Base-by-base conservation (phyloP, 345 rosid species). In the Pelargonium nanum region DNA sequence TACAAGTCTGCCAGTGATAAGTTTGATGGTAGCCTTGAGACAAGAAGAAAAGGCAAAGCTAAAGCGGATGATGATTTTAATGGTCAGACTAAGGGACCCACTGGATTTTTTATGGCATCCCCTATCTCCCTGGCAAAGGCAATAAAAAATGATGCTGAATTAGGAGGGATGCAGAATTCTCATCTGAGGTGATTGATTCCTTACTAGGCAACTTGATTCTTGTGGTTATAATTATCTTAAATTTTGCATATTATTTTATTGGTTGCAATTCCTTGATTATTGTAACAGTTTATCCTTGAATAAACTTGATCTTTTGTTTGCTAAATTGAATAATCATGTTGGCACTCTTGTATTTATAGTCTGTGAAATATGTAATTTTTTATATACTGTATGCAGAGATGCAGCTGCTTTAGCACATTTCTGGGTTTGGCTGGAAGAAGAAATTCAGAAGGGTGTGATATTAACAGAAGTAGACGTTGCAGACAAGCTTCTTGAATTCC, bases 391-490 rank as follows among this genome's bases (percentile, higher is more conserved):
- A 44, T 73, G 73, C 84, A 92, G 96, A 73, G 98, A 92, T 81
- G 98, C 98, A 61, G 91, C 93, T 70, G 97, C 98, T 60, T 67
- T 92, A 51, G 86, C 91, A 66, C 85, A 83, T 59, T 89, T 92
- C 74, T 89, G 98, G 98, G 79, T 65, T 58, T 92, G 98, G 98
- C 70, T 92, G 68, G 98, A 92, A 72, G 83, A 81, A 57, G 93
- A 89, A 79, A 78, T 92, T 67, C 72, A 55, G 22, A 81, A 76
- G 54, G 81, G 70, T 71, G 78, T 64, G 22, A 82, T 76, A 68
- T 73, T 87, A 57, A 89, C 98, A 16, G 98, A 92, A 73, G 96
- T 92, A 22, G 94, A 89, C 62, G 94, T 84, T 68, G 88, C 93
- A 2, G 78, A 89, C 73, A 87, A 75, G 70, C 95, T 92, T 65